Conservation (phyloP, 2,329 filamentous ascomycete species). For the Ilyonectria sp. region DNA sequence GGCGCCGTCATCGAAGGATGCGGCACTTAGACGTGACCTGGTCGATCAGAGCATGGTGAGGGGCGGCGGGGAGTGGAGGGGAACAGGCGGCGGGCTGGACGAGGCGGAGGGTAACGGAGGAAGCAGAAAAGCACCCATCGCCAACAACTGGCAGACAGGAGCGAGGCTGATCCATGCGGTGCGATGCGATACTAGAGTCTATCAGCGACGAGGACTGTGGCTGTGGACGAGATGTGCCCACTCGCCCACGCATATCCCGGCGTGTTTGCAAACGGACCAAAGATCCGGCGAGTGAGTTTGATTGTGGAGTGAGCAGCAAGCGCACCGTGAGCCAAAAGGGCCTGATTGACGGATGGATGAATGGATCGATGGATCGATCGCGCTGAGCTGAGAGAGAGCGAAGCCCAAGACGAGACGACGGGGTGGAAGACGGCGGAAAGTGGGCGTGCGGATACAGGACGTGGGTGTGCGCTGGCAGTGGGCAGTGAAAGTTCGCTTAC, state of each 20-base stretch:
- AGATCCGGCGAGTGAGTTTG: not conserved
- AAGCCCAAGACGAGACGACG: constrained; percentile 21
- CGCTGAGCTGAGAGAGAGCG: not conserved
- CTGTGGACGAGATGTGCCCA: constrained; percentile 4
- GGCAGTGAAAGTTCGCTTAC: constrained; percentile 48
- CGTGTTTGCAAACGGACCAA: not conserved
- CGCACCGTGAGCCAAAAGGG: not conserved
- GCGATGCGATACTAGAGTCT: constrained; percentile 1
- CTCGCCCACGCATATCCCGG: not conserved
- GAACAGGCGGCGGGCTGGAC: not conserved
- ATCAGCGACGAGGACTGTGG: not conserved
- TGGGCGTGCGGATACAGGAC: constrained; percentile 30
- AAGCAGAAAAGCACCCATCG: constrained; percentile 3
- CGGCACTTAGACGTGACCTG: constrained; percentile 24
- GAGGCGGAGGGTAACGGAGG: not conserved
- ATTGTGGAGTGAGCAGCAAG: constrained; percentile 8
- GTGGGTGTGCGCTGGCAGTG: constrained; percentile 49
- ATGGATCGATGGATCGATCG: constrained; percentile 15
- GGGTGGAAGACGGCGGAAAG: constrained; percentile 26
- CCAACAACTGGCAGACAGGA: not conserved
- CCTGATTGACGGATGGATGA: constrained; percentile 15
- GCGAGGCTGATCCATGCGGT: not conserved
- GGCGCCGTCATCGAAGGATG: constrained; percentile 16
- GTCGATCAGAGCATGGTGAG: constrained; percentile 15
- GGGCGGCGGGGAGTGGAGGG: constrained; percentile 7